Conservation (phyloP, 2,329 filamentous ascomycete species). For the Exophiala phaeomuriformis region DNA sequence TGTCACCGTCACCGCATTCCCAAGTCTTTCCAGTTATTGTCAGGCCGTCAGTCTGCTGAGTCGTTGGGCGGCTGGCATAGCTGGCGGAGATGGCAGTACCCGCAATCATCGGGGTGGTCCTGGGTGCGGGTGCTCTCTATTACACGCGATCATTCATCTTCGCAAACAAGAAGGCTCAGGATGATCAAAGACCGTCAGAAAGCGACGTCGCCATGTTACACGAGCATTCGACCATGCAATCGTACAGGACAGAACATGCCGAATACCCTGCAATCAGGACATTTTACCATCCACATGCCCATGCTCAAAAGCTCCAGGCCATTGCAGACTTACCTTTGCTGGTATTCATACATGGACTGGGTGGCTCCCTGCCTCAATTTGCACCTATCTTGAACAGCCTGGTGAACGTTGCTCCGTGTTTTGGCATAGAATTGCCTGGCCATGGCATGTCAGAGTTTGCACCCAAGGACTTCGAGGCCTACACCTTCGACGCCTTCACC, state of each 20-base stretch:
- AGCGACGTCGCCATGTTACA: conserved; percentile 74
- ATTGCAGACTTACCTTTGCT: conserved; percentile 72
- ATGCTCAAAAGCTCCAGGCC: conserved; percentile 67
- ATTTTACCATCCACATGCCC: conserved; percentile 75
- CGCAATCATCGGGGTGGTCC: conserved; percentile 4
- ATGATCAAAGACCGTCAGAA: conserved; percentile 12
- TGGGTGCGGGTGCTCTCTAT: conserved; percentile 12
- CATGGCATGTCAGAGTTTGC: conserved; percentile 74
- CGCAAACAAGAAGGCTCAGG: not conserved
- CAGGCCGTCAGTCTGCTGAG: not conserved
- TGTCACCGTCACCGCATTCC: too few species aligned
- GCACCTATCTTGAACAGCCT: conserved; percentile 72
- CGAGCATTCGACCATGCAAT: conserved; percentile 63
- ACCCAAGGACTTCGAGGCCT: conserved; percentile 66
- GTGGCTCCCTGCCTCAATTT: conserved; percentile 88
- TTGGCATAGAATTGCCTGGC: conserved; percentile 84
- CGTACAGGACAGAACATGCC: conserved; percentile 63
- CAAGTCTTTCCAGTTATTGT: too few species aligned
- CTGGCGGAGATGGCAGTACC: conserved; percentile 6
- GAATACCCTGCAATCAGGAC: conserved; percentile 71
- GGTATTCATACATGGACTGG: conserved; percentile 86
- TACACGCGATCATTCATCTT: conserved; percentile 7
- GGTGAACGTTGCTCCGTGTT: conserved; percentile 71
- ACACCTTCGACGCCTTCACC: conserved; percentile 65
- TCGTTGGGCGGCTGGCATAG: not conserved